Evolutionary conservation across 371 early-diverging fungal genomes (phyloP), one percentile per base, ranked within the genome.

Genomic region (Zopfochytrium polystomum): DNA sequence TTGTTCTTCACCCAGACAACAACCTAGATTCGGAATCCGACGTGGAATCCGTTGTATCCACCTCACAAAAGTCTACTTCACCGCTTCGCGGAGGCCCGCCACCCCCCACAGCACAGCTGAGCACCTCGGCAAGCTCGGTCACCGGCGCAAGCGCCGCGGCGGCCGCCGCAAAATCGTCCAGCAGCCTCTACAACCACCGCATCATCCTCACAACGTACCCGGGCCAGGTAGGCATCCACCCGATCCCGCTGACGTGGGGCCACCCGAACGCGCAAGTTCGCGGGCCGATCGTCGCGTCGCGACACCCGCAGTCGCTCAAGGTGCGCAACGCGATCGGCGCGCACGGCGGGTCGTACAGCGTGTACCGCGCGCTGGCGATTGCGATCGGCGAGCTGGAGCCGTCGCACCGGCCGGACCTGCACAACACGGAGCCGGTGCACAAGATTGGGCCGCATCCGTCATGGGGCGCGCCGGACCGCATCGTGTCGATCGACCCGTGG

Each of bases 401-500:
- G 13, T 62, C 73, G 34, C 92, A 96, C 72, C 84, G 83, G 11
- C 96, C 96, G 51, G 89, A 96, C 77, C 90, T 92, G 66, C 79
- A 76, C 27, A 81, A 92, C 75, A 95, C 96, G 0, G 89, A 93
- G 58, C 95, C 96, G 3, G 86, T 90, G 3, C 83, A 88, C 62
- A 68, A 80, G 30, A 83, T 96, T 55, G 90, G 90, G 23, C 96
- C 93, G 52, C 80, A 88, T 67, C 79, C 87, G 5, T 78, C 89
- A 23, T 96, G 96, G 96, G 74, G 68, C 33, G 91, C 91, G 57
- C 90, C 92, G 20, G 80, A 82, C 54, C 93, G 90, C 72, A 95
- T 96, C 67, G 96, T 96, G 11, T 91, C 95, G 0, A 67, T 96
- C 55, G 96, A 96, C 66, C 95, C 96, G 6, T 95, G 86, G 82